Percentiles rank a stretch among this genome's conserved stretches.
These are phyloP conservation scores for Jatropha podagrica DNA, from an alignment of 441 rosid genomes.

Conservation along the genomic window DNA sequence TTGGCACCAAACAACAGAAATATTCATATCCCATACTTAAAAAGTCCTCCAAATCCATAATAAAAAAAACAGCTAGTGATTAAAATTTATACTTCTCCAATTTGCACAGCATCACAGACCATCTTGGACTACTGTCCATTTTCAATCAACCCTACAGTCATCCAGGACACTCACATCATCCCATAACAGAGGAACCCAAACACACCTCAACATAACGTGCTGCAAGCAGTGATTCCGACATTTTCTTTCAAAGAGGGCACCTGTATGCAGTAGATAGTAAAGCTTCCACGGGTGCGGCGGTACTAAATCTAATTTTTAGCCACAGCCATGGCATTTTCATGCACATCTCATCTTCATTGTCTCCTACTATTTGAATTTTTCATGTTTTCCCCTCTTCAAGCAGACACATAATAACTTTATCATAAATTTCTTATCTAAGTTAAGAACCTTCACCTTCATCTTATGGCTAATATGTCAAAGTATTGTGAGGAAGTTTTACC, in stretches of 20 bases:
- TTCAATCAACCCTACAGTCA: neutral
- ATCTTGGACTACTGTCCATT: neutral
- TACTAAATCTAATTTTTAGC: no score
- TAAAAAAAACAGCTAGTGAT: no score
- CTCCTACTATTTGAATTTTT: neutral
- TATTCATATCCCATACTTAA: neutral
- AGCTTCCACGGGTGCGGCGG: neutral
- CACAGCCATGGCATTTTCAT: neutral
- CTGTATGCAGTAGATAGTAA: neutral
- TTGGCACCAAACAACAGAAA: neutral
- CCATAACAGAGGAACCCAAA: no score
- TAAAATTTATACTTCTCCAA: no score
- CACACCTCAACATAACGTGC: neutral
- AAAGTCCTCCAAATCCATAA: neutral
- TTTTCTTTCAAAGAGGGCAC: neutral
- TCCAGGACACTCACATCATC: no score
- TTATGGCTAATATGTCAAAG: neutral
- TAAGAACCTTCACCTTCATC: no score
- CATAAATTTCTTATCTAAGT: no score
- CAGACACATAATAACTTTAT: neutral
- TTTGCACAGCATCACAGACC: neutral
- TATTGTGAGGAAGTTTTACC: neutral
- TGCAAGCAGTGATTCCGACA: neutral
- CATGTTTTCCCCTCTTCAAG: neutral
- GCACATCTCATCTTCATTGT: neutral